Conservation (phyloP, 225 moss, liverwort and hornwort species). For the Marchantia paleacea region DNA sequence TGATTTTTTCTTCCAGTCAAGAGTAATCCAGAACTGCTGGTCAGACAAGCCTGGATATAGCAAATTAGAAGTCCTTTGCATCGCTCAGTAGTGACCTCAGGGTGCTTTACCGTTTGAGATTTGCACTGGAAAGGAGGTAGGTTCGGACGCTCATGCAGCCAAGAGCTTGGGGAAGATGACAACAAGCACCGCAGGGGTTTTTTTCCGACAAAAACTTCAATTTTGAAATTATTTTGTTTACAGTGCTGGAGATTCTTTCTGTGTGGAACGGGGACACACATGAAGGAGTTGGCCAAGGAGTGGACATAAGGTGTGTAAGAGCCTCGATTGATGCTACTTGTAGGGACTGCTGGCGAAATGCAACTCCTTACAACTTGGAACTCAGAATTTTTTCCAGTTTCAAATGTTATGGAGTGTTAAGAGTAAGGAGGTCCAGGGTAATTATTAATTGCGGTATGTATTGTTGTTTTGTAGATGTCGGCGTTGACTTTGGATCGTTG, state of each 20-base stretch:
- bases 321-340: background rate
- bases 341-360: background rate
- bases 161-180: background rate
- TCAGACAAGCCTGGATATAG: background rate
- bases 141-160: background rate
- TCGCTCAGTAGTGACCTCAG: background rate
- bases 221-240: background rate
- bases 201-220: background rate
- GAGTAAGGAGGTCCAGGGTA: no score
- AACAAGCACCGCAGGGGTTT: background rate
- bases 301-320: background rate
- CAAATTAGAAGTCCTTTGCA: conserved; percentile 4
- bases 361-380: background rate
- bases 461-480: background rate
- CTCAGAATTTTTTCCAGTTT: background rate
- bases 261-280: background rate
- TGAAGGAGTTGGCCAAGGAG: background rate
- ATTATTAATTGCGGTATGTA: no score
- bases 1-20: background rate
- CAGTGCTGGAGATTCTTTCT: background rate
- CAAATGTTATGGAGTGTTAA: no score
- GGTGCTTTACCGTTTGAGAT: background rate
- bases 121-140: background rate
- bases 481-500: background rate
- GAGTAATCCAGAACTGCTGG: background rate